phyloP scores from a whole-genome alignment of 768 basidiomycete genomes.

The Infundibulicybe gibba region DNA sequence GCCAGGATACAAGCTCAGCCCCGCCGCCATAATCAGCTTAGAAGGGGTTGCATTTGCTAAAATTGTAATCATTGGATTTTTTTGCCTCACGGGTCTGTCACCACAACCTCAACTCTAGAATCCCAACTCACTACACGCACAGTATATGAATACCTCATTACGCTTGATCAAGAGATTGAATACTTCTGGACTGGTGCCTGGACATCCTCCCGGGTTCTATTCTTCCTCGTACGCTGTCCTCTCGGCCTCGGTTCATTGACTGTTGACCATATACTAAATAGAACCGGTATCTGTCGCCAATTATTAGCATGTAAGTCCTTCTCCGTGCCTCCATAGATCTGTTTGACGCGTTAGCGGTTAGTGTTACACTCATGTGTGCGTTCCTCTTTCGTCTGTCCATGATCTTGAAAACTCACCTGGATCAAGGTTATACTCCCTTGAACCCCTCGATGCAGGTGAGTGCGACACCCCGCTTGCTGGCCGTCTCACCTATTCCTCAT shows the following conservation, averaged over 20 bases:
- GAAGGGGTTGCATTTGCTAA: no score
- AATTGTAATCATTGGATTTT: no score
- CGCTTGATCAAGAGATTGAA: constrained; percentile 34
- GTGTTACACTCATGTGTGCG: constrained; percentile 14
- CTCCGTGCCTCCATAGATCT: not conserved
- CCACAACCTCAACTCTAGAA: no score
- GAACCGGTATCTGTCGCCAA: constrained; percentile 28
- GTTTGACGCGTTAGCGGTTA: constrained; percentile 2
- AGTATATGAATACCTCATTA: constrained; percentile 32
- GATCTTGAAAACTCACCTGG: no score
- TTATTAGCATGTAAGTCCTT: constrained; percentile 18
- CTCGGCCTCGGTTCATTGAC: no score
- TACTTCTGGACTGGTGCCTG: constrained; percentile 37
- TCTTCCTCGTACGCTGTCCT: constrained; percentile 27
- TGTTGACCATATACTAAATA: constrained; percentile 2
- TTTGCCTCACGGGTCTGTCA: no score
- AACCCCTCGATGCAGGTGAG: constrained; percentile 20
- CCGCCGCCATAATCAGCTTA: no score
- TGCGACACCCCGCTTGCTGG: no score
- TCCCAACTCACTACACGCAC: not conserved
- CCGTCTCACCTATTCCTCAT: no score
- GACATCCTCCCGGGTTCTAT: constrained; percentile 30
- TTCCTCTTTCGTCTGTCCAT: constrained; percentile 2
- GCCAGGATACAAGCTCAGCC: no score
- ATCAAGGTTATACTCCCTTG: constrained; percentile 18